Evolutionary conservation across 768 basidiomycete species (phyloP).

Genomic region (Chalciporus pseudorubinellus): DNA sequence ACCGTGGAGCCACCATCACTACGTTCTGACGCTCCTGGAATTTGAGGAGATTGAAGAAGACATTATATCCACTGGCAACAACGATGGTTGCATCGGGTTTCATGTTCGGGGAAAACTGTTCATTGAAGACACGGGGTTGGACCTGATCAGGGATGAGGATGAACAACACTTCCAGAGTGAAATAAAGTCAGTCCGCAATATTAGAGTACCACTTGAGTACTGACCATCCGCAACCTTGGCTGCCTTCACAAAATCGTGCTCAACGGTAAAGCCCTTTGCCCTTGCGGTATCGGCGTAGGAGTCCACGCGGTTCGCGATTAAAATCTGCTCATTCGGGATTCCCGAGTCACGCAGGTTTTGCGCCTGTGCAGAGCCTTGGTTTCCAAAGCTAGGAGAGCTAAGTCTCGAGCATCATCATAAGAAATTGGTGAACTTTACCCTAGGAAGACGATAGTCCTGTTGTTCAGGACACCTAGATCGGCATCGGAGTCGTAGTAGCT

Average conservation of each 20-base stretch:
- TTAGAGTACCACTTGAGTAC: constrained; percentile 4
- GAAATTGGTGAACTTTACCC: constrained; percentile 38
- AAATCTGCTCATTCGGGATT: constrained; percentile 57
- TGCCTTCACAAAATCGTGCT: constrained; percentile 55
- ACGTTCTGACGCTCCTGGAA: constrained; percentile 55
- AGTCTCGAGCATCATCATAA: not conserved
- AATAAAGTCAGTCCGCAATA: not conserved
- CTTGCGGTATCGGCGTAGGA: constrained; percentile 56
- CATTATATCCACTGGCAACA: constrained; percentile 65
- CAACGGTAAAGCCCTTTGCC: constrained; percentile 55
- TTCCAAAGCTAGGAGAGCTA: constrained; percentile 47
- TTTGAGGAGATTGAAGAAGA: constrained; percentile 56
- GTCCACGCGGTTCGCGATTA: constrained; percentile 58
- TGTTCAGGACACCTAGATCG: constrained; percentile 44
- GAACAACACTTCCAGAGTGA: constrained; percentile 47
- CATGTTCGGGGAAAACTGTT: constrained; percentile 47
- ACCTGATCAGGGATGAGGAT: constrained; percentile 63
- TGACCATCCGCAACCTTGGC: constrained; percentile 54
- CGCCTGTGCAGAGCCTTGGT: constrained; percentile 65
- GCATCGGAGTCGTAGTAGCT: constrained; percentile 61
- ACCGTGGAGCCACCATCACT: constrained; percentile 66
- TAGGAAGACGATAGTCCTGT: constrained; percentile 57
- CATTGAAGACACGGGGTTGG: constrained; percentile 61
- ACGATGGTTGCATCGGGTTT: constrained; percentile 50
- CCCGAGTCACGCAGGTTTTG: constrained; percentile 65